Base-by-base conservation (phyloP, 257 asterid genomes). In the Rhazya stricta region DNA sequence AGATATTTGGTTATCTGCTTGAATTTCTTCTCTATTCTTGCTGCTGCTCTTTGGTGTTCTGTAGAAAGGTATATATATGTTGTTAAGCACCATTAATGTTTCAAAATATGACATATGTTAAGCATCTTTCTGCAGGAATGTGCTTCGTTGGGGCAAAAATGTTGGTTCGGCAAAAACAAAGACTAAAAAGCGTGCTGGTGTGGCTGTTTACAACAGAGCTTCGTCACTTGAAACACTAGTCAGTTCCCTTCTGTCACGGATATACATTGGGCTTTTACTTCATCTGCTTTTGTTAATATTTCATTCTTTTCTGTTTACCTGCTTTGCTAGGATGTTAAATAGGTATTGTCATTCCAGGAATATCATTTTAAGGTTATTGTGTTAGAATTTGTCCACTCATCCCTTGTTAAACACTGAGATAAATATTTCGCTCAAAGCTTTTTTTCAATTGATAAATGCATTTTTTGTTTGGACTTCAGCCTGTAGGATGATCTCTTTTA, bases 121-220 rank as follows among this genome's bases (percentile, higher is more conserved):
- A 37, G 73, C 53, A 9, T 46, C 46, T 73, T 81, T 58, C 30
- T 75, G 41, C 85, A 94, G 99, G 94, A 89, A 85, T 73, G 97
- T 94, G 74, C 90, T 94, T 78, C 97, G 99, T 30, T 92, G 97
- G 96, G 99, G 99, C 25, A 94, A 91, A 80, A 94, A 94, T 78
- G 88, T 88, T 65, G 93, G 89, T 76, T 92, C 99, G 71, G 85
- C 97, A 29, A 94, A 88, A 85, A 92, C 97, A 46, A 88, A 80
- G 87, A 86, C 97, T 4, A 94, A 87, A 83, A 94, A 86, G 83
- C 97, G 97, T 76, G 99, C 97, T 62, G 99, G 99, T 57, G 87
- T 84, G 57, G 99, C 99, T 81, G 96, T 92, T 79, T 94, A 94
- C 85, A 94, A 90, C 79, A 86, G 97, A 79, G 99, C 99, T 66